Evolutionary conservation across 306 rosid species (phyloP).

Genomic region (Lablab purpureus): DNA sequence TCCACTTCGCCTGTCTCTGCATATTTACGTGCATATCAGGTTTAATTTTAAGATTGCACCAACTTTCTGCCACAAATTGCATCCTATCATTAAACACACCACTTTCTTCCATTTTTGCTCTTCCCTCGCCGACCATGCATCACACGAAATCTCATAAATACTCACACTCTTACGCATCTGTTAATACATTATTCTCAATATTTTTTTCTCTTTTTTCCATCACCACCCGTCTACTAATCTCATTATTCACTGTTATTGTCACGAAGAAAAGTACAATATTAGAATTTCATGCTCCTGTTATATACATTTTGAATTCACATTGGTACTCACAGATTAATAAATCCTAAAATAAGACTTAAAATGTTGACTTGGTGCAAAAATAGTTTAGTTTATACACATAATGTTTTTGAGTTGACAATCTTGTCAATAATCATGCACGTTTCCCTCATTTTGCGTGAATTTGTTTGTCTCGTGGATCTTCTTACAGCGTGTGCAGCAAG

Average conservation of each 20-base stretch:
- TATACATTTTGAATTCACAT: background rate
- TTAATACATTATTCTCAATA: background rate
- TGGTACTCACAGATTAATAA: background rate
- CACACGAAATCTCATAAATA: slow-evolving; percentile 16
- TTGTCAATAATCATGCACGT: slow-evolving; percentile 7
- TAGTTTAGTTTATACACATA: background rate
- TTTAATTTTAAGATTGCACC: slow-evolving; percentile 37
- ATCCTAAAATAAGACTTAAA: background rate
- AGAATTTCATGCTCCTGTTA: background rate
- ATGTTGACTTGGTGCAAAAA: slow-evolving; percentile 7
- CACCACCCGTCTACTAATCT: too few relatives aligned
- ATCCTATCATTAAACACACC: slow-evolving; percentile 33
- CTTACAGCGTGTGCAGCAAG: slow-evolving; percentile 15
- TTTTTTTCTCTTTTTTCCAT: slow-evolving; percentile 25
- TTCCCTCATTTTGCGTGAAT: background rate
- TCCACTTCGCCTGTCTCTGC: slow-evolving; percentile 8
- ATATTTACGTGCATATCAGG: slow-evolving; percentile 3
- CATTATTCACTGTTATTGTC: too few relatives aligned
- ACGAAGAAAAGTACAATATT: too few relatives aligned
- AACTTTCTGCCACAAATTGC: slow-evolving; percentile 19
- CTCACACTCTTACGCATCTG: slow-evolving; percentile 15
- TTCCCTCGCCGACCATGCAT: slow-evolving; percentile 40
- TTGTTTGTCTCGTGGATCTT: background rate
- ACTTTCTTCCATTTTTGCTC: slow-evolving; percentile 32
- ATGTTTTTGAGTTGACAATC: background rate